Evolutionary conservation across 257 asterid genomes (phyloP), one percentile per base, ranked within the genome.

Genomic region (Ilex aquifolium): DNA sequence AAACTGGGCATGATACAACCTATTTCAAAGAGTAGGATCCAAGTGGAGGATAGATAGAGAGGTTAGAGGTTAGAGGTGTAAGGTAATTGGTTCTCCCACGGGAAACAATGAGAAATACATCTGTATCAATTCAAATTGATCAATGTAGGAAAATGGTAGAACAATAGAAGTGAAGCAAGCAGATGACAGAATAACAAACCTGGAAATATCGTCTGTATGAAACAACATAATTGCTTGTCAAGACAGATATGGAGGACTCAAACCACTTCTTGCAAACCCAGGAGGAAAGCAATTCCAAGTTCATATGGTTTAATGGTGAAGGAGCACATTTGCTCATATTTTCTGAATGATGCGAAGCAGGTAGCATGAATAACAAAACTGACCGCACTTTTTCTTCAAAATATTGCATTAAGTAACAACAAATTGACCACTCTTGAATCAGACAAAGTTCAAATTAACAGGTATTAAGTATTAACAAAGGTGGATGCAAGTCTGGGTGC

Each of bases 191-290:
- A 69, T 50, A 62, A 66, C 83, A 64, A 76, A 69, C 73, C 78
- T 77, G 77, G 56, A 75, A 27, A 61, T 60, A 60, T 65, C 68
- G 70, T 66, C 68, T 31, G 70, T 72, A 61, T 36, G 55, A 66
- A 44, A 60, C 72, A 74, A 68, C 59, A 48, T 40, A 66, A 65
- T 65, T 69, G 71, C 60, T 65, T 69, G 74, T 49, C 64, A 62
- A 69, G 57, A 72, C 66, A 66, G 52, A 46, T 11, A 6, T 4
- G 15, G 56, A 59, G 60, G 65, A 74, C 68, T 75, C 74, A 69
- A 63, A 74, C 69, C 50, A 69, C 69, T 65, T 67, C 80, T 62
- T 63, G n/a, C 44, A 36, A 66, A 72, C 82, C 80, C 73, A 80
- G 74, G 65, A 63, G 65, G 65, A 69, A 58, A 72, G 65, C 59